Evolutionary conservation across 2,329 filamentous ascomycete species (phyloP).

Genomic region (Seiridium unicorne): DNA sequence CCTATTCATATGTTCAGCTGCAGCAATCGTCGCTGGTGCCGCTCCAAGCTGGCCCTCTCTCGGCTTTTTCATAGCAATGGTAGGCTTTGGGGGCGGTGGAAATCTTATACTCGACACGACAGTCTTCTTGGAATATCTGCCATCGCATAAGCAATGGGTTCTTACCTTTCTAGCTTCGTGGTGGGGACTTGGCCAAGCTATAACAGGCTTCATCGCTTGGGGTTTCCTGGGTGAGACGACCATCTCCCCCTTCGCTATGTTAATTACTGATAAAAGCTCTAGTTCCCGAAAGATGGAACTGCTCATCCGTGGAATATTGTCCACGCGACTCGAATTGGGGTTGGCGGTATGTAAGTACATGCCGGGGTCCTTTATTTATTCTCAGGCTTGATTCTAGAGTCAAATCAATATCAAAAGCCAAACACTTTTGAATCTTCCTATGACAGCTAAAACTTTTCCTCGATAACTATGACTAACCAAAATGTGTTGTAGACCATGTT

Average conservation of each 20-base stretch:
- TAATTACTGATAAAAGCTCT: background rate
- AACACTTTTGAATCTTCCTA: too few species aligned
- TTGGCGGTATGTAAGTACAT: conserved; percentile 37
- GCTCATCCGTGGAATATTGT: conserved; percentile 35
- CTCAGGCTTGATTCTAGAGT: too few species aligned
- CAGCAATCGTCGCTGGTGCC: conserved; percentile 63
- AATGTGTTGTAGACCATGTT: conserved; percentile 33
- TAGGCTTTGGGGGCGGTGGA: conserved; percentile 63
- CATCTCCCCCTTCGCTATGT: background rate
- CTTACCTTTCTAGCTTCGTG: conserved; percentile 60
- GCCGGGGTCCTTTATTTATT: too few species aligned
- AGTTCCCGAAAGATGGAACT: conserved; percentile 41
- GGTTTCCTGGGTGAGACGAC: conserved; percentile 40
- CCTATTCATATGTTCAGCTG: conserved; percentile 60
- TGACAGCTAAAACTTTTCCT: too few species aligned
- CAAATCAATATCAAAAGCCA: too few species aligned
- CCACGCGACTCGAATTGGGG: conserved; percentile 44
- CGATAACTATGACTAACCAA: too few species aligned
- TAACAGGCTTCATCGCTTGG: conserved; percentile 49
- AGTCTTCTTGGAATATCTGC: conserved; percentile 45
- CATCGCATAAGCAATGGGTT: conserved; percentile 60
- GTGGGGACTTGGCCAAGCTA: conserved; percentile 48
- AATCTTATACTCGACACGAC: conserved; percentile 63
- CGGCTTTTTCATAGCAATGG: conserved; percentile 60
- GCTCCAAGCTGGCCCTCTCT: conserved; percentile 66